Conservation (phyloP, 2,329 filamentous ascomycete species). For the Thelonectria discophora region DNA sequence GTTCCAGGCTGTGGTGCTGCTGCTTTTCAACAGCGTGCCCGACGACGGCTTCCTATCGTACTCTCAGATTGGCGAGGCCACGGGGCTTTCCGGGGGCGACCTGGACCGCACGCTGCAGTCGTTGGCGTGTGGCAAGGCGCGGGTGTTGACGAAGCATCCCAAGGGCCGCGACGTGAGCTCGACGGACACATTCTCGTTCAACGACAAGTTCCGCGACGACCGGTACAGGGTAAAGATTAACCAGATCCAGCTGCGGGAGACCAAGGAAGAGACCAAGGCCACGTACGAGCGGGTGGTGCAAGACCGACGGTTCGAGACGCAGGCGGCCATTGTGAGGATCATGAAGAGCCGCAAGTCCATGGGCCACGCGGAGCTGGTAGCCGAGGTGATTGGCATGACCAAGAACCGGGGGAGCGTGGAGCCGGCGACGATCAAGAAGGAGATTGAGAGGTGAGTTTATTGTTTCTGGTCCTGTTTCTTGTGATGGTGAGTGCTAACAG, state of each 20-base stretch:
- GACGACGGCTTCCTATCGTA: constrained; percentile 74
- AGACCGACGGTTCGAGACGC: constrained; percentile 94
- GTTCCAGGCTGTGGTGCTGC: constrained; percentile 89
- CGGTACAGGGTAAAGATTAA: constrained; percentile 98
- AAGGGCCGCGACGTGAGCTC: constrained; percentile 81
- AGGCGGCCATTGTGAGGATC: constrained; percentile 95
- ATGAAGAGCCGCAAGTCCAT: constrained; percentile 95
- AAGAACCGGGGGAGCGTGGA: constrained; percentile 87
- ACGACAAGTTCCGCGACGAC: constrained; percentile 77
- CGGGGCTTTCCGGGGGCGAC: constrained; percentile 78
- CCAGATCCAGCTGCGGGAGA: constrained; percentile 97
- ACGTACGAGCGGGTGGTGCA: constrained; percentile 90
- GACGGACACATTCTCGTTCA: constrained; percentile 87
- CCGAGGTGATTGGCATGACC: constrained; percentile 92
- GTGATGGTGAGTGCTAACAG: constrained; percentile 19
- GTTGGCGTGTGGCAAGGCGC: constrained; percentile 87
- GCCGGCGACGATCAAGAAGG: constrained; percentile 89
- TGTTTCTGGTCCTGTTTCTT: neutral
- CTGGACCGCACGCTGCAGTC: constrained; percentile 93
- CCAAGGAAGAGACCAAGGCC: constrained; percentile 91
- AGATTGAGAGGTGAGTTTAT: constrained; percentile 86
- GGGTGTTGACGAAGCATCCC: constrained; percentile 85
- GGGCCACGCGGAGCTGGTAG: constrained; percentile 84
- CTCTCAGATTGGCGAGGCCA: constrained; percentile 76
- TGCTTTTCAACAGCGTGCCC: constrained; percentile 82